These are phyloP conservation scores for Daldinia loculata DNA, from an alignment of 495 filamentous ascomycete genomes.

Conservation along the genomic window DNA sequence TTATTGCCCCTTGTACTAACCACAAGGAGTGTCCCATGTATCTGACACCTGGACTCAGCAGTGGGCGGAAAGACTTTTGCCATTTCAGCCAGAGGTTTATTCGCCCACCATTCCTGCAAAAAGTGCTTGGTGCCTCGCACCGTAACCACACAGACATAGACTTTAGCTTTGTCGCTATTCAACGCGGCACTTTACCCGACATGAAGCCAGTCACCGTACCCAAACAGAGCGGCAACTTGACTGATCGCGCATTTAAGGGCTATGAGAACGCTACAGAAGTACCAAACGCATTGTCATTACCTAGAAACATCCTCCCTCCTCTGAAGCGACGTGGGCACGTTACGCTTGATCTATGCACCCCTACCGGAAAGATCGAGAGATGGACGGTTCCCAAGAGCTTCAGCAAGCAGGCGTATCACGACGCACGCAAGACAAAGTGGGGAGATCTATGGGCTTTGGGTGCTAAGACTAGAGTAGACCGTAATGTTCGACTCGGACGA, in stretches of 20 bases:
- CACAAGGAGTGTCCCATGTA: constrained; percentile 92
- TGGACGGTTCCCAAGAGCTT: constrained; percentile 90
- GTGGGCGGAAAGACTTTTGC: constrained; percentile 86
- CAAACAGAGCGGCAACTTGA: constrained; percentile 36
- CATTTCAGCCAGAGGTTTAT: constrained; percentile 90
- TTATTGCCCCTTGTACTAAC: constrained; percentile 95
- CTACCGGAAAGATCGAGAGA: constrained; percentile 84
- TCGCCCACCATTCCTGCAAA: constrained; percentile 82
- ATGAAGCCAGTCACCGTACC: constrained; percentile 57
- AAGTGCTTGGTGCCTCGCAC: constrained; percentile 70
- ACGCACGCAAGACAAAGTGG: constrained; percentile 90
- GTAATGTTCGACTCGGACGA: constrained; percentile 68
- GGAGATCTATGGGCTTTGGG: constrained; percentile 96
- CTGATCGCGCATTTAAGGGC: constrained; percentile 52
- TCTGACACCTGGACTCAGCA: constrained; percentile 67
- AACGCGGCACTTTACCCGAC: constrained; percentile 65
- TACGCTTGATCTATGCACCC: constrained; percentile 90
- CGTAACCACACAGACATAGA: constrained; percentile 89
- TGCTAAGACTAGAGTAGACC: constrained; percentile 79
- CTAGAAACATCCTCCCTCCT: constrained; percentile 78
- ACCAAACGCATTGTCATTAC: constrained; percentile 73
- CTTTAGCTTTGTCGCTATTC: constrained; percentile 90
- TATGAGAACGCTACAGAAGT: constrained; percentile 46
- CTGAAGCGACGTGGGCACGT: constrained; percentile 89
- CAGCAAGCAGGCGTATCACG: constrained; percentile 81